A percentile compares a stretch with the other conserved stretches of the same genome.
phyloP scores from a whole-genome alignment of 2,329 filamentous ascomycete genomes.

The Neonectria magnoliae region DNA sequence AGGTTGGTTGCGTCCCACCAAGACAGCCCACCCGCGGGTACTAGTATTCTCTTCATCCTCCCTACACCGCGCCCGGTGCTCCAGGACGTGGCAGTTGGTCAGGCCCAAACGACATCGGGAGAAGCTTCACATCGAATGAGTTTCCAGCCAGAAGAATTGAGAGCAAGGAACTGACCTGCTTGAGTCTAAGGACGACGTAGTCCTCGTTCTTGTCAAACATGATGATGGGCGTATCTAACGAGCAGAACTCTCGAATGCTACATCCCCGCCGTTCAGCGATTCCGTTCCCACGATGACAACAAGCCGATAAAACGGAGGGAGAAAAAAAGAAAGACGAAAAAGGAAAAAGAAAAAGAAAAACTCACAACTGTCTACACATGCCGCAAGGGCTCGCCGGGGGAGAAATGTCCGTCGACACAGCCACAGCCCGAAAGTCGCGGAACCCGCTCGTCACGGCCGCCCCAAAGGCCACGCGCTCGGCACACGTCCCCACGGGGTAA shows the following conservation, averaged over 20 bases:
- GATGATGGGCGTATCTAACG: conserved; percentile 77
- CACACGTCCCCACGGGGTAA: conserved; percentile 95
- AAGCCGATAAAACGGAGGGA: conserved; percentile 4
- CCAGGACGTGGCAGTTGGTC: conserved; percentile 61
- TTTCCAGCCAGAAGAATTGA: not conserved
- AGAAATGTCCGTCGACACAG: conserved; percentile 82
- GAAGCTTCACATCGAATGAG: conserved; percentile 58
- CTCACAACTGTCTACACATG: conserved; percentile 94
- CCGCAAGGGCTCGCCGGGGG: conserved; percentile 84
- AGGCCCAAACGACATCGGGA: conserved; percentile 75
- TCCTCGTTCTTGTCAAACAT: conserved; percentile 90
- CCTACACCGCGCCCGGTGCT: conserved; percentile 4
- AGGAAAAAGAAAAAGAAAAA: conserved; percentile 37
- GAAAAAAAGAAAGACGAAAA: not conserved
- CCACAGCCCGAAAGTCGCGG: conserved; percentile 76
- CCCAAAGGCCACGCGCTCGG: conserved; percentile 88
- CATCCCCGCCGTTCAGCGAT: conserved; percentile 24
- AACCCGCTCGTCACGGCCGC: conserved; percentile 75
- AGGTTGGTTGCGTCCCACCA: not conserved
- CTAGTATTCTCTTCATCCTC: not conserved
- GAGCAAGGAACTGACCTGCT: conserved; percentile 61
- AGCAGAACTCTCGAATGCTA: conserved; percentile 81
- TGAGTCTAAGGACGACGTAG: conserved; percentile 75
- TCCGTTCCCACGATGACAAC: too few species aligned
- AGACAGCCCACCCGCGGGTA: not conserved